Conservation (phyloP, 371 early-diverging fungal species). For the Mortierella sp. region DNA sequence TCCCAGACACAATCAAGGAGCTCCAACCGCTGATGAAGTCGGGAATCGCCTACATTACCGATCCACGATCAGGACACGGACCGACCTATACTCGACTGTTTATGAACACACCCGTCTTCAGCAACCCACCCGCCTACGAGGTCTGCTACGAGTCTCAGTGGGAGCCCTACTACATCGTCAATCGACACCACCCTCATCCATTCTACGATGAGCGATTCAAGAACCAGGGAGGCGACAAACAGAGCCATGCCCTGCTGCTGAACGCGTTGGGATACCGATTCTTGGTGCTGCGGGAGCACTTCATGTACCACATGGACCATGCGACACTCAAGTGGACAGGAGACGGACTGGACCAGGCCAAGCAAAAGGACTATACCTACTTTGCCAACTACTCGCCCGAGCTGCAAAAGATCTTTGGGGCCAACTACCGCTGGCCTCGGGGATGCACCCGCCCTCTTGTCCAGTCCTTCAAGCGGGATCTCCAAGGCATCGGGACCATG, state of each 20-base stretch:
- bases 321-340: slow-evolving; percentile 68
- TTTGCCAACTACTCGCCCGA: slow-evolving; percentile 68
- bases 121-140: slow-evolving; percentile 62
- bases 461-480: slow-evolving; percentile 30
- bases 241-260: slow-evolving; percentile 71
- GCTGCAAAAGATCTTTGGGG: slow-evolving; percentile 65
- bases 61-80: slow-evolving; percentile 73
- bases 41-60: slow-evolving; percentile 71
- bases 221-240: slow-evolving; percentile 79
- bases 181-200: slow-evolving; percentile 59
- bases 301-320: slow-evolving; percentile 75
- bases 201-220: slow-evolving; percentile 72
- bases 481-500: slow-evolving; percentile 47
- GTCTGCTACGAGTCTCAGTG: slow-evolving; percentile 80
- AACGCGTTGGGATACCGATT: slow-evolving; percentile 72
- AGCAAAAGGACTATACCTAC: slow-evolving; percentile 66
- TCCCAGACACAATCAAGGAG: slow-evolving; percentile 61
- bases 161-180: slow-evolving; percentile 77
- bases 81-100: slow-evolving; percentile 64
- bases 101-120: slow-evolving; percentile 44
- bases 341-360: slow-evolving; percentile 63
- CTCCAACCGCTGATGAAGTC: slow-evolving; percentile 59
- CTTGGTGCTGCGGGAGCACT: slow-evolving; percentile 64
- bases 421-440: slow-evolving; percentile 68
- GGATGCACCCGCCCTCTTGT: slow-evolving; percentile 62